Evolutionary conservation across 116 monocot genomes (phyloP).

Genomic region (Cymodocea nodosa): DNA sequence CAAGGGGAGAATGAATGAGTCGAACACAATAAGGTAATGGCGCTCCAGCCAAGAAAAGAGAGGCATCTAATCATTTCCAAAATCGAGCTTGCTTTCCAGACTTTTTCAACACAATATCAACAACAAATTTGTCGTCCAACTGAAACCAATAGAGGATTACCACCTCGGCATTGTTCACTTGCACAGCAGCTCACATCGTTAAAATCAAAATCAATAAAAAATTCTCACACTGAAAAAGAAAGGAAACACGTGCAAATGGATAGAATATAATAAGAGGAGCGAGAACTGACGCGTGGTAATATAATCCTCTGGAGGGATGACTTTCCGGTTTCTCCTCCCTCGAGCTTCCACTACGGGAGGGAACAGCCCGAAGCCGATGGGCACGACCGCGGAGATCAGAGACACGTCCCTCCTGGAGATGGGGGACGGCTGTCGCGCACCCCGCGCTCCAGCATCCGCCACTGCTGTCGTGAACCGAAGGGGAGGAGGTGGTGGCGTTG

Average conservation of each 20-base stretch:
- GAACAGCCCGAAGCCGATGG: constrained; percentile 20
- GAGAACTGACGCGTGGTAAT: constrained; percentile 47
- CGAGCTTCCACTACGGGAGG: constrained; percentile 33
- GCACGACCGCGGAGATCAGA: constrained; percentile 27
- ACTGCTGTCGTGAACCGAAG: too few species aligned
- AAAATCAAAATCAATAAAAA: not conserved
- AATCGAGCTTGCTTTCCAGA: too few species aligned
- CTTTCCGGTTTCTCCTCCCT: constrained; percentile 51
- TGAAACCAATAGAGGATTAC: too few species aligned
- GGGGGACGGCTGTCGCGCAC: not conserved
- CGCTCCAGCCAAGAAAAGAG: too few species aligned
- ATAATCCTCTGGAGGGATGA: constrained; percentile 62
- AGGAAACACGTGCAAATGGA: not conserved
- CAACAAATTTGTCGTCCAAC: too few species aligned
- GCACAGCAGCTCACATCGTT: not conserved
- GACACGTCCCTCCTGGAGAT: constrained; percentile 37
- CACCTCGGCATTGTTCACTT: too few species aligned
- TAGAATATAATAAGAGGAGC: not conserved
- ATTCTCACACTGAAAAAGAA: not conserved
- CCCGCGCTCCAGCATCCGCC: not conserved
- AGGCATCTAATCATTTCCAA: too few species aligned
- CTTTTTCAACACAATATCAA: too few species aligned
- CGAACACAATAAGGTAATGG: too few species aligned
- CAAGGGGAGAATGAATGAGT: too few species aligned
- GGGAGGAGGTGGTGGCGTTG: too few species aligned